These are phyloP conservation scores for Phytopythium kandeliae DNA, from an alignment of 352 stramenopile species.

Conservation along the genomic window DNA sequence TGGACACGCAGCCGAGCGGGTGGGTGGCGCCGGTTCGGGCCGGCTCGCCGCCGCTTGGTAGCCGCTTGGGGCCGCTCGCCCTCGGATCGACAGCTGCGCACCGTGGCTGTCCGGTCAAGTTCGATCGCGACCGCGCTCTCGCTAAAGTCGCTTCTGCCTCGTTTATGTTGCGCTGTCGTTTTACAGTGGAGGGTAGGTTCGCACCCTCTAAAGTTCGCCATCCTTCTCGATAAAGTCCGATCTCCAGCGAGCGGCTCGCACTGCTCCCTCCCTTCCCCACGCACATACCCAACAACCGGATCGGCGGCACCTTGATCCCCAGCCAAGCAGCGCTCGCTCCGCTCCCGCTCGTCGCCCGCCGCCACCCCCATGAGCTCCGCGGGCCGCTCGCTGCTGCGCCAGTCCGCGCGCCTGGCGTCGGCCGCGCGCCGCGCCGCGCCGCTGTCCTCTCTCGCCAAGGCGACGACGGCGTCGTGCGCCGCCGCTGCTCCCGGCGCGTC, in stretches of 20 bases:
- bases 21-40: too few species aligned
- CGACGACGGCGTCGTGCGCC: neutral
- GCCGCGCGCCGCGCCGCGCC: neutral
- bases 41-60: too few species aligned
- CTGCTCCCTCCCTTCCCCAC: too few species aligned
- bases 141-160: neutral
- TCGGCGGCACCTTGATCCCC: too few species aligned
- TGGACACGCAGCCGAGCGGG: too few species aligned
- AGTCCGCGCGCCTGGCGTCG: neutral
- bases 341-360: neutral
- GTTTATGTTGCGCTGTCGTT: neutral
- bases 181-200: too few species aligned
- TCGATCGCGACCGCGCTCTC: too few species aligned
- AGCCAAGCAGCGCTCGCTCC: too few species aligned
- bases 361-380: constrained; percentile 1
- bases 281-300: neutral
- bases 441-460: neutral
- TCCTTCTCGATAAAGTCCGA: neutral
- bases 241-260: too few species aligned
- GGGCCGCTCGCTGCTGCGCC: constrained; percentile 2
- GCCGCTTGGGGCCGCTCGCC: too few species aligned
- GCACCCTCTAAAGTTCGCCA: neutral
- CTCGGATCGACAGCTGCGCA: too few species aligned
- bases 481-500: neutral
- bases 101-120: neutral